Evolutionary conservation across 441 rosid genomes (phyloP), one percentile per base, ranked within the genome.

Genomic region (Hypseocharis bilobata): DNA sequence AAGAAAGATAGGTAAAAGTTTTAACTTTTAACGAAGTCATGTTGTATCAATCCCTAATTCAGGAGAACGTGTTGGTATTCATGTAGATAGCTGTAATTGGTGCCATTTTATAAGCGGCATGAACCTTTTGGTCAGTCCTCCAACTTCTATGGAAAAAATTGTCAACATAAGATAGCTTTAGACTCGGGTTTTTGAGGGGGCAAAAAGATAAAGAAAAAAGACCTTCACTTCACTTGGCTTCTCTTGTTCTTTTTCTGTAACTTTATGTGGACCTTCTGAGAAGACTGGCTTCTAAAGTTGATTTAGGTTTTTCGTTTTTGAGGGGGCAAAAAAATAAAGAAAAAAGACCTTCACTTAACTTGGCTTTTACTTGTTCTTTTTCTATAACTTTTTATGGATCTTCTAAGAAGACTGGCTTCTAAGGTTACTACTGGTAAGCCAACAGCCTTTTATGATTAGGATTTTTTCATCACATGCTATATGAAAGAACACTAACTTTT

Each of bases 131-230:
- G 26, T n/a, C n/a, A n/a, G n/a, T 52, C 10, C 29, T 23, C n/a
- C 57, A 52, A 52, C 57, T 52, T 22, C 14, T 23, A 52, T 52
- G 57, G 57, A 23, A 52, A n/a, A 52, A 11, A 3, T 52, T 52
- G 8, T 52, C 14, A 52, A 10, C 28, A 20, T 49, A 52, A 52
- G 57, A 52, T 52, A 7, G 57, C 56, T 22, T 22, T 20, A 8
- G 7, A 5, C 7, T 30, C 4, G 19, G 11, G 13, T 51, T 20
- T 51, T 19, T 22, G 13, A 19, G 16, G 23, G 25, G 54, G 23
- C 6, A 19, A 47, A 47, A 19, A 19, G 23, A 19, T 2, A 47
- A 47, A n/a, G n/a, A n/a, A 7, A 47, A 19, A 47, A 47, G 25
- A 17, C 22, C 11, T 47, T 0, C 23, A 19, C 23, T 49, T 49